Percentiles rank a stretch among this genome's conserved stretches.
Conservation (phyloP, 1,284 basidiomycete species). For the Apiotrichum akiyoshidainum region DNA sequence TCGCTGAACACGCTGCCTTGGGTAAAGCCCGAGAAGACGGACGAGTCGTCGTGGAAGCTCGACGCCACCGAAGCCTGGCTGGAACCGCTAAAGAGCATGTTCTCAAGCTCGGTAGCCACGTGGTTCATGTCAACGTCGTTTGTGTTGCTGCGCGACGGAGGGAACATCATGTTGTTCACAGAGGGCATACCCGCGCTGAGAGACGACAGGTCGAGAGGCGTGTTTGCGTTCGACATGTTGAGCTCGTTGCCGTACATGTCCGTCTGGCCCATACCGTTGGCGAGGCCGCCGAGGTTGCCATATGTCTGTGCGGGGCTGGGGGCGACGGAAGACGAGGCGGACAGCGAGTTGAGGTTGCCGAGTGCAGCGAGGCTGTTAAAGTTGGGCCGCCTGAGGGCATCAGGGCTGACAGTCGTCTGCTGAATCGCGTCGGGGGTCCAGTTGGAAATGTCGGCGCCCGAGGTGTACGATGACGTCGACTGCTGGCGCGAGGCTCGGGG, state of each 20-base stretch:
- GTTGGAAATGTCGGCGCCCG: constrained; percentile 17
- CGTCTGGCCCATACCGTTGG: constrained; percentile 5
- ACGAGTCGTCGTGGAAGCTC: constrained; percentile 34
- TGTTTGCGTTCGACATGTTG: background rate
- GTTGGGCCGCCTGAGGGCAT: constrained; percentile 35
- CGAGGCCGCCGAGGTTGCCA: constrained; percentile 13
- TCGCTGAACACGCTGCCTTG: constrained; percentile 34
- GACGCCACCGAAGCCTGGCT: constrained; percentile 32
- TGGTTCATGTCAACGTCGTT: constrained; percentile 32
- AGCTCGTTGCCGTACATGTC: constrained; percentile 17
- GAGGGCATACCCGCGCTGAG: constrained; percentile 13
- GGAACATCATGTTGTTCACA: constrained; percentile 18
- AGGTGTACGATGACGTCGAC: constrained; percentile 30
- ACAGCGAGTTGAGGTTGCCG: constrained; percentile 20
- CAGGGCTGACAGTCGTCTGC: constrained; percentile 38
- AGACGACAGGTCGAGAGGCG: constrained; percentile 15
- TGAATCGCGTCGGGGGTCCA: constrained; percentile 19
- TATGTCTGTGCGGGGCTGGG: constrained; percentile 13
- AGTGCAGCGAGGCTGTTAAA: constrained; percentile 23
- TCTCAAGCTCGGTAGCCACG: constrained; percentile 30
- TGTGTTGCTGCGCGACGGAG: constrained; percentile 2
- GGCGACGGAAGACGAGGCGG: constrained; percentile 18
- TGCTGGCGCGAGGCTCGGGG: constrained; percentile 28
- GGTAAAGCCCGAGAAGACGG: constrained; percentile 33
- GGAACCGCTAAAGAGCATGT: constrained; percentile 33